These are phyloP conservation scores for Balamuthia mandrillaris DNA, from an alignment of 208 protist species.

Conservation along the genomic window DNA sequence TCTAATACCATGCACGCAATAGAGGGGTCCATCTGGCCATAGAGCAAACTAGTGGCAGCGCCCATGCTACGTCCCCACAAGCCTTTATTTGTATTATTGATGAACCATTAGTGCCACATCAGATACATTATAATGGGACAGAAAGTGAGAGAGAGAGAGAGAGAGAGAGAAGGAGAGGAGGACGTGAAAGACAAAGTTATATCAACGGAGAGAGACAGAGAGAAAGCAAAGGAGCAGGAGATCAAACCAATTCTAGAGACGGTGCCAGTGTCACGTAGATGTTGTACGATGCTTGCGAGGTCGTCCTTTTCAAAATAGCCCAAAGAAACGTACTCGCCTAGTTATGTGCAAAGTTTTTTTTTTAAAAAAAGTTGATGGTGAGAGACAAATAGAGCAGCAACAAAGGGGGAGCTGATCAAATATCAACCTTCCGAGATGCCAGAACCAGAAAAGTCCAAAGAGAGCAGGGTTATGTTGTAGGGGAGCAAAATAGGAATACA, in stretches of 20 bases:
- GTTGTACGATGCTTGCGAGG: constrained; percentile 81
- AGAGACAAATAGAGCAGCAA: background rate
- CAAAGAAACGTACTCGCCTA: constrained; percentile 88
- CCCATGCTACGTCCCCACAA: constrained; percentile 82
- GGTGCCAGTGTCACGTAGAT: constrained; percentile 62
- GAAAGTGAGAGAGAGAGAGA: too few relatives aligned
- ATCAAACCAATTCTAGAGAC: constrained; percentile 50
- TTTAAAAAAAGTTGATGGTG: background rate
- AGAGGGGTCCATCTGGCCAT: constrained; percentile 81
- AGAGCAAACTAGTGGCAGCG: constrained; percentile 89
- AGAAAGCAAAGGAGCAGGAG: too few relatives aligned
- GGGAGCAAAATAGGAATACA: constrained; percentile 68
- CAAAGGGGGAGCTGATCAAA: background rate
- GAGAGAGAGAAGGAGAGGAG: too few relatives aligned
- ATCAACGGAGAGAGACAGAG: too few relatives aligned
- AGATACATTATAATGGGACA: too few relatives aligned
- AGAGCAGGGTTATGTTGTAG: constrained; percentile 83
- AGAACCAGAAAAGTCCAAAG: constrained; percentile 87
- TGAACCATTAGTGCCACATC: too few relatives aligned
- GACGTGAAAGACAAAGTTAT: too few relatives aligned
- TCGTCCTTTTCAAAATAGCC: constrained; percentile 92
- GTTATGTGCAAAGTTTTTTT: background rate
- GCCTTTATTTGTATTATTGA: too few relatives aligned
- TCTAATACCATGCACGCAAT: constrained; percentile 88
- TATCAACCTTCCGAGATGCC: constrained; percentile 75